phyloP scores from a whole-genome alignment of 371 early-diverging fungal genomes.

The Rhizopus arrhizus region DNA sequence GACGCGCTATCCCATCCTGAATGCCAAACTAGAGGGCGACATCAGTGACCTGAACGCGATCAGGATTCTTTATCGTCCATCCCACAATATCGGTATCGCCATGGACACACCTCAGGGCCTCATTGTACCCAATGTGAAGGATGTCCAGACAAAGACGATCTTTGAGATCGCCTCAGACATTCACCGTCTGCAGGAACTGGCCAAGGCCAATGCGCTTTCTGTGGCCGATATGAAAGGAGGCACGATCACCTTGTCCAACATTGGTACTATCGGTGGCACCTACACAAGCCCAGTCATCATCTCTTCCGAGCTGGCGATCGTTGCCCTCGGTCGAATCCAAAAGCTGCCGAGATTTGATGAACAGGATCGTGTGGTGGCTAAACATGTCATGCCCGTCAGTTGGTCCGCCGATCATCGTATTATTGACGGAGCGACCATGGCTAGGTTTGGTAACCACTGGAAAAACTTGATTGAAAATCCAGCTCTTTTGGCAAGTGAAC shows the following conservation, averaged over 20 bases:
- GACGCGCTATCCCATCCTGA: slow-evolving; percentile 85
- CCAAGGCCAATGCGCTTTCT: slow-evolving; percentile 65
- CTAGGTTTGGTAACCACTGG: slow-evolving; percentile 87
- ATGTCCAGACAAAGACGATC: slow-evolving; percentile 86
- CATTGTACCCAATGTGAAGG: slow-evolving; percentile 93
- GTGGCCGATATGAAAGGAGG: slow-evolving; percentile 79
- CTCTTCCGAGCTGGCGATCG: slow-evolving; percentile 86
- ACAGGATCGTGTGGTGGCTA: slow-evolving; percentile 65
- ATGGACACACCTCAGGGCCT: slow-evolving; percentile 96
- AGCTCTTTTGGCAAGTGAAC: slow-evolving; percentile 57
- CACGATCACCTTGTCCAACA: slow-evolving; percentile 92
- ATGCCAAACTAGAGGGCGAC: slow-evolving; percentile 67
- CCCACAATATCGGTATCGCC: slow-evolving; percentile 94
- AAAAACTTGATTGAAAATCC: slow-evolving; percentile 87
- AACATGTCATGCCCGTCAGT: slow-evolving; percentile 78
- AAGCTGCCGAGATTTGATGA: slow-evolving; percentile 83
- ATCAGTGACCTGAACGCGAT: slow-evolving; percentile 52
- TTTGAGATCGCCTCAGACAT: slow-evolving; percentile 90
- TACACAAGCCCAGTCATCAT: slow-evolving; percentile 91
- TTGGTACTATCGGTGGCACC: slow-evolving; percentile 94
- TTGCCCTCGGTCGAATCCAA: slow-evolving; percentile 86
- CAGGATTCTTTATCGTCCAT: slow-evolving; percentile 68
- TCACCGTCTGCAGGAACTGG: slow-evolving; percentile 74
- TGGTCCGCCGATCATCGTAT: slow-evolving; percentile 97
- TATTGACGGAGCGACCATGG: slow-evolving; percentile 97